Conservation (phyloP, 2,329 filamentous ascomycete genomes). For the Xylaria sp. region DNA sequence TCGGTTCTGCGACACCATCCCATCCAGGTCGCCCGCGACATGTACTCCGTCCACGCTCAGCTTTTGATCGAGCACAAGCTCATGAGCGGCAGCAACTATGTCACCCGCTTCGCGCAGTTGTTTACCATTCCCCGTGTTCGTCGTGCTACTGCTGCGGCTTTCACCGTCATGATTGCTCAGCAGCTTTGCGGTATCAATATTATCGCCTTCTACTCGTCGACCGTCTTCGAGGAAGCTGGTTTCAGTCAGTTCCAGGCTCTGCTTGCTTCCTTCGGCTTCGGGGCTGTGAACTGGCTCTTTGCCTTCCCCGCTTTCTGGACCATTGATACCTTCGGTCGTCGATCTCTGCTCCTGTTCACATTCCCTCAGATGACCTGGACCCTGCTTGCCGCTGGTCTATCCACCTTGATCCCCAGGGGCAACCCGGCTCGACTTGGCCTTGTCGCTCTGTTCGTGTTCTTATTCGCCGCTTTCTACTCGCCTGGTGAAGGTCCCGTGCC, state of each 20-base stretch:
- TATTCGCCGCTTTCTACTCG: conserved; percentile 71
- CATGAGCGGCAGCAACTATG: conserved; percentile 63
- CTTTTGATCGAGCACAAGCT: conserved; percentile 68
- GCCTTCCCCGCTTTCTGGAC: conserved; percentile 73
- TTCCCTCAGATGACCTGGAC: conserved; percentile 76
- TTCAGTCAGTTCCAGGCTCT: conserved; percentile 65
- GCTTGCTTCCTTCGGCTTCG: conserved; percentile 72
- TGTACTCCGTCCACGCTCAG: conserved; percentile 73
- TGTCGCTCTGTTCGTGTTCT: conserved; percentile 68
- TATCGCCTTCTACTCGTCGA: conserved; percentile 79
- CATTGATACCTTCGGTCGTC: conserved; percentile 73
- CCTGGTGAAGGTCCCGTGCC: conserved; percentile 74
- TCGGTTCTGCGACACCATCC: conserved; percentile 62
- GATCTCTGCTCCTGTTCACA: conserved; percentile 70
- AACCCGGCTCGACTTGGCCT: conserved; percentile 51
- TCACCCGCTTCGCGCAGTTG: conserved; percentile 70
- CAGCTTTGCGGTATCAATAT: conserved; percentile 79
- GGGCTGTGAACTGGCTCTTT: conserved; percentile 72
- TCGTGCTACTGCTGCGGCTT: conserved; percentile 79
- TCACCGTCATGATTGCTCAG: conserved; percentile 82
- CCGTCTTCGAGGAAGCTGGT: conserved; percentile 68
- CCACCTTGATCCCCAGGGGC: conserved; percentile 58
- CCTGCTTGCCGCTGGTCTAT: conserved; percentile 70
- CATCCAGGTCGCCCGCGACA: conserved; percentile 68
- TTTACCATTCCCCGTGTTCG: conserved; percentile 76